phyloP scores from a whole-genome alignment of 768 basidiomycete genomes.

The Neoboletus subvelutipes region DNA sequence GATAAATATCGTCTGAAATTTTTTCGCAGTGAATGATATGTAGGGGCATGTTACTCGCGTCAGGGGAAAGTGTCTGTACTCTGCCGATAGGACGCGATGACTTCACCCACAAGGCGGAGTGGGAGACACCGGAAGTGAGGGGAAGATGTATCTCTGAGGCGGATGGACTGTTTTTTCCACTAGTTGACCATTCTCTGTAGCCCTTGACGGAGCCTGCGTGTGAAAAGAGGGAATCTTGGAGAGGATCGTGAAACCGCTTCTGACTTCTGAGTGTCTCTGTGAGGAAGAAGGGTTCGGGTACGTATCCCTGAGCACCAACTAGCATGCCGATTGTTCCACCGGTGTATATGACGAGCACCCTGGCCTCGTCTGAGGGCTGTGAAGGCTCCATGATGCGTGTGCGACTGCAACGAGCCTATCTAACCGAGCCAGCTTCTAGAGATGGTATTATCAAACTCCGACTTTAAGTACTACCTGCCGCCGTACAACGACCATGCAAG shows the following conservation, averaged over 20 bases:
- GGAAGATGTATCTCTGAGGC: constrained; percentile 9
- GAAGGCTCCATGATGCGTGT: constrained; percentile 46
- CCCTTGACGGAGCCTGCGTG: constrained; percentile 76
- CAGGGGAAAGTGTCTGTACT: constrained; percentile 37
- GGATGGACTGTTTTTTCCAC: constrained; percentile 55
- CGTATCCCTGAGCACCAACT: constrained; percentile 70
- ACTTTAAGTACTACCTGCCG: not conserved
- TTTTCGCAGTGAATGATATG: constrained; percentile 41
- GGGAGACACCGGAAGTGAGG: constrained; percentile 16
- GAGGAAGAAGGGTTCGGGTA: constrained; percentile 84
- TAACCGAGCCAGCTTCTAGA: not conserved
- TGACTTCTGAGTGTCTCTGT: constrained; percentile 82
- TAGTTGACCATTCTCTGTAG: constrained; percentile 73
- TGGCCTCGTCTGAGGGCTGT: constrained; percentile 62
- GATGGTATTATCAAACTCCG: constrained; percentile 4
- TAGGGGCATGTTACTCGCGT: constrained; percentile 23
- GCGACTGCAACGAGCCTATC: not conserved
- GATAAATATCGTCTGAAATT: constrained; percentile 64
- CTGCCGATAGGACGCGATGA: constrained; percentile 68
- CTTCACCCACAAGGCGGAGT: constrained; percentile 55
- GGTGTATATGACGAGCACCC: constrained; percentile 87
- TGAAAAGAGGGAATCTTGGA: constrained; percentile 83
- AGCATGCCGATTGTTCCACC: constrained; percentile 92
- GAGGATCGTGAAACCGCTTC: constrained; percentile 88
- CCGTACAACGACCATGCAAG: constrained; percentile 21